Conservation (phyloP, 345 rosid genomes). For the Eucalyptus marginata region DNA sequence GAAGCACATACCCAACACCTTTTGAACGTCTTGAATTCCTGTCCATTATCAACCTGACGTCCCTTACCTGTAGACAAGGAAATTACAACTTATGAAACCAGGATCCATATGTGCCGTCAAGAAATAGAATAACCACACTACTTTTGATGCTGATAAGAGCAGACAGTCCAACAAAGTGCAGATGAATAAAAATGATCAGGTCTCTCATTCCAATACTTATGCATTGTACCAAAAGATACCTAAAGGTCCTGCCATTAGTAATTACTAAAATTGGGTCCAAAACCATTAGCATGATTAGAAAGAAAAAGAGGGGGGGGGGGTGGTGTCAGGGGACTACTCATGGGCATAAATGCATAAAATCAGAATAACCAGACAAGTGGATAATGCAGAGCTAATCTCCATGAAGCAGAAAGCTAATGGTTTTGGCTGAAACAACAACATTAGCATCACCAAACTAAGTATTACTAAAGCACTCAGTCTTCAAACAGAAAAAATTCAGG, state of each 20-base stretch:
- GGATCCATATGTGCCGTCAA: not conserved
- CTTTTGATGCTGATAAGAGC: not conserved
- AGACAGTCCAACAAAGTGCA: not conserved
- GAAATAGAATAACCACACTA: not conserved
- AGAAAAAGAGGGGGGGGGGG: not conserved
- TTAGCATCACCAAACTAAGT: not conserved
- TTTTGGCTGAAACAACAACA: not conserved
- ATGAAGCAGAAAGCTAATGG: not conserved
- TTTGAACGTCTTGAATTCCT: constrained; percentile 90
- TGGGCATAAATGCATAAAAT: not conserved
- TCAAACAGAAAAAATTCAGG: not conserved
- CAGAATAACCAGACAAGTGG: not conserved
- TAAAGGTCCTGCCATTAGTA: not conserved
- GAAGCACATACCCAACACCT: constrained; percentile 89
- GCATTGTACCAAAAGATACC: not conserved
- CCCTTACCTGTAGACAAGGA: constrained; percentile 68
- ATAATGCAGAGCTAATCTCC: not conserved
- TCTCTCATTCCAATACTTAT: not conserved
- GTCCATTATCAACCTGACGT: constrained; percentile 95
- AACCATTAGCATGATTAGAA: not conserved
- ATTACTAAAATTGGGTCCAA: not conserved
- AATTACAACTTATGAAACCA: not conserved
- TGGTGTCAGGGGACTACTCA: not conserved
- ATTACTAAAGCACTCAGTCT: not conserved
- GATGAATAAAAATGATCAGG: not conserved